Base-by-base conservation (phyloP, 2,329 filamentous ascomycete species). In the Claviceps monticola region DNA sequence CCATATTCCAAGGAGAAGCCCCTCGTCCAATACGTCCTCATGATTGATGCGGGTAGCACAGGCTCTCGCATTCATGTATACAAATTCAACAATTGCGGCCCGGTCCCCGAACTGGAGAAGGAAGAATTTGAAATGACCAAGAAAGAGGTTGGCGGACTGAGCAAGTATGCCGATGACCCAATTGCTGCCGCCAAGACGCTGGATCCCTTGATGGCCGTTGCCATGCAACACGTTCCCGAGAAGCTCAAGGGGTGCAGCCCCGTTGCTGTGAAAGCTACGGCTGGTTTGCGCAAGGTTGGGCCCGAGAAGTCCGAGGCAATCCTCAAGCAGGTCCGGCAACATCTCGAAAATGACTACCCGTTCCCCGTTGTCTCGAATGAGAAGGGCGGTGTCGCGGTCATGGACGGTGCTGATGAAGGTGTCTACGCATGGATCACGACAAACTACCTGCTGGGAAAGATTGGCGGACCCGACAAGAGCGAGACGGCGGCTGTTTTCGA, bases 391-490 rank as follows among this genome's bases (percentile, higher is more conserved):
- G 88, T 98, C 29, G 81, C 89, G 56, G 94, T 98, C 67, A 98
- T 98, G 93, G 90, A 95, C 61, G 93, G 93, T 56, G 89, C 87
- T 49, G 87, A 96, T 63, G 93, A 98, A 72, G 93, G 93, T 65
- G 91, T 98, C 34, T 98, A 95, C 65, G 94, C 93, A 50, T 98
- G 93, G 93, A 95, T 98, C 67, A 98, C 93, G 6, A 93, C 89
- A 58, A 98, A 98, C 76, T 98, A 98, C 70, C 84, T 98, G 42
- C 81, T 98, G 23, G 91, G 91, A 62, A 97, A 97, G 73, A 97
- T 98, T 68, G 93, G 93, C 54, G 86, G 87, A 11, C 87, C 89
- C 2, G 91, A 96, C 65, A 82, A 90, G 66, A 88, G 80, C 56
- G 86, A 88, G 49, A 97, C 93, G 1, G 94, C 93, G 42, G 93